These are phyloP conservation scores for Scheffersomyces cryptocercus DNA, from an alignment of 1,139 yeast species.

Conservation along the genomic window DNA sequence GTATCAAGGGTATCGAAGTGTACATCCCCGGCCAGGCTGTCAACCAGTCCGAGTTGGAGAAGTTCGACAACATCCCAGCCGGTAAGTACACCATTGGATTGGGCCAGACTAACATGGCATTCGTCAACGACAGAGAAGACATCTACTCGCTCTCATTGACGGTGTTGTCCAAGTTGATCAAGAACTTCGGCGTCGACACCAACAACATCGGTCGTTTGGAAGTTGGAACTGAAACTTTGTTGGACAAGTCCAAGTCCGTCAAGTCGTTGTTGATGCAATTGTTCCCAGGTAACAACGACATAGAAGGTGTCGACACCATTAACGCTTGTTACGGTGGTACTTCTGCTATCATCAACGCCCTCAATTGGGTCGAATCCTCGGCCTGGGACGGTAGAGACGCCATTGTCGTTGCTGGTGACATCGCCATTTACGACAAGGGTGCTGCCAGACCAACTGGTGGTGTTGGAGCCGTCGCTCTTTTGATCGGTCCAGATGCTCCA, in stretches of 20 bases:
- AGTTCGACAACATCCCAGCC: slow-evolving; percentile 78
- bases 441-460: slow-evolving; percentile 99
- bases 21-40: slow-evolving; percentile 86
- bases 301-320: slow-evolving; percentile 95
- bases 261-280: slow-evolving; percentile 95
- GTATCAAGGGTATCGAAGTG: slow-evolving; percentile 93
- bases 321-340: slow-evolving; percentile 99
- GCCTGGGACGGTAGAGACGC: slow-evolving; percentile 99
- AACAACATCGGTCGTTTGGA: slow-evolving; percentile 88
- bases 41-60: slow-evolving; percentile 85
- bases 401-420: slow-evolving; percentile 95
- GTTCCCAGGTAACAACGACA: slow-evolving; percentile 83
- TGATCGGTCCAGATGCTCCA: slow-evolving; percentile 98
- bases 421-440: slow-evolving; percentile 96
- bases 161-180: slow-evolving; percentile 71
- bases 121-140: slow-evolving; percentile 96
- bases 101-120: slow-evolving; percentile 98
- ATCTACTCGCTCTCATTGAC: slow-evolving; percentile 91
- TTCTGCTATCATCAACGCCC: slow-evolving; percentile 86
- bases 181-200: slow-evolving; percentile 81
- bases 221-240: slow-evolving; percentile 96
- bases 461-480: slow-evolving; percentile 94
- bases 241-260: slow-evolving; percentile 96
- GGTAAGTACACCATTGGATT: slow-evolving; percentile 98
- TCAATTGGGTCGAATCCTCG: slow-evolving; percentile 95